Evolutionary conservation across 495 filamentous ascomycete species (phyloP), one percentile per base, ranked within the genome.

Genomic region (Stereocaulon alpinum): DNA sequence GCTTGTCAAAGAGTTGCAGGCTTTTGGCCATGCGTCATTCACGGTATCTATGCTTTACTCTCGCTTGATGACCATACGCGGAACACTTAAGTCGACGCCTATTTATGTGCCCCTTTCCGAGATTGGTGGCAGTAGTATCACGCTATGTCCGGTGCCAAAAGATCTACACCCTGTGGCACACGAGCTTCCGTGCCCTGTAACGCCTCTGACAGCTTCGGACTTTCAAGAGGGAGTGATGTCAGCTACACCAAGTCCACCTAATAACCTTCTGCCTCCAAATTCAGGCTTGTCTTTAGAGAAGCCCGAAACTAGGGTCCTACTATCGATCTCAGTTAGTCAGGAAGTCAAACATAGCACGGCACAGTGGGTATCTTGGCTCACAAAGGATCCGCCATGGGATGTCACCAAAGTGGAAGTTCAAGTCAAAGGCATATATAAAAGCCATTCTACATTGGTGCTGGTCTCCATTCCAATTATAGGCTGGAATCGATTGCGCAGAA

Each of bases 11-110:
- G 56, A 63, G 40, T 14, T 59, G 29, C 47, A 59, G 41, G 27
- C n/a, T 32, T 59, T 63, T 40, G 56, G 50, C 15, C 14, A 12
- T 0, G 15, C 22, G 11, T 14, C 55, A 7, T 63, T 63, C n/a
- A 63, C 55, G 1, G 49, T 59, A 44, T 40, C 61, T 34, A 63
- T 63, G 61, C 49, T 63, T 20, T 55, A 63, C 41, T n/a, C 55
- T 30, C 55, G 61, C 34, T n/a, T 63, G 18, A 45, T 63, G 40
- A 63, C 47, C 12, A 48, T 54, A 40, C 41, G 56, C n/a, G 30
- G 49, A 27, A 58, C 41, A 32, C n/a, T 59, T 2, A 37, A 44
- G 20, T 49, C 34, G 6, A 63, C 60, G 18, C 60, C 60, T 10
- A 55, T 58, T 14, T 61, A 61, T 41, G 59, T 51, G 22, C 42